Evolutionary conservation across 2,329 filamentous ascomycete species (phyloP), one percentile per base, ranked within the genome.

Genomic region (Beauveria medogensis): DNA sequence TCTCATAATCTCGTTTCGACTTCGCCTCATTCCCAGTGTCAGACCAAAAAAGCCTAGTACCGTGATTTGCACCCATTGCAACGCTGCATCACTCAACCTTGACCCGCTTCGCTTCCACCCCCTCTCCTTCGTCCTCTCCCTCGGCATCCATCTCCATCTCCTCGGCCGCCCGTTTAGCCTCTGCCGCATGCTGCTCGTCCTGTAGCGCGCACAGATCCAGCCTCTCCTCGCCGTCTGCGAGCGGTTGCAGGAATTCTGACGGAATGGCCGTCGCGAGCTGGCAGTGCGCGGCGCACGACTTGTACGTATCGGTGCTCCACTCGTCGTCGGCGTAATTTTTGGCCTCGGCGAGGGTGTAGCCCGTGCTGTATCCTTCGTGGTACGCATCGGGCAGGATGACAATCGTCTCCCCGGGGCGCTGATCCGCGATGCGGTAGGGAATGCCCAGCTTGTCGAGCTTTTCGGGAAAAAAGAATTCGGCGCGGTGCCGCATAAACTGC

Each of bases 291-390:
- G 73, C 64, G 37, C 73, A 75, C 12, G 73, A 69, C 59, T 73
- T 70, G 56, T 75, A 75, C 3, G 67, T 69, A 34, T 70, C 69
- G 6, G 70, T 70, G 9, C 65, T 71, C 73, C 73, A 75, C n/a
- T 64, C 65, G 12, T 64, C 63, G 41, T 75, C 73, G 22, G 73
- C 73, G 55, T 75, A 75, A 55, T 75, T 75, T 62, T 74, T 75
- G 43, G 73, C 73, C 60, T 75, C 73, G 3, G 73, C 73, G 51
- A 75, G 70, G 43, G 73, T 75, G 58, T 75, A 75, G 0, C 73
- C 73, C n/a, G 73, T 75, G 65, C 73, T 75, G 62, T 75, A 75
- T 2, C 73, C 73, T 62, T 75, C 72, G 59, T 75, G 73, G 54
- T 75, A 75, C 5, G 73, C 73, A 58, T 75, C 73, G 0, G 73